These are phyloP conservation scores for Leucoagaricus sp. DNA, from an alignment of 1,284 basidiomycete species.

Conservation along the genomic window DNA sequence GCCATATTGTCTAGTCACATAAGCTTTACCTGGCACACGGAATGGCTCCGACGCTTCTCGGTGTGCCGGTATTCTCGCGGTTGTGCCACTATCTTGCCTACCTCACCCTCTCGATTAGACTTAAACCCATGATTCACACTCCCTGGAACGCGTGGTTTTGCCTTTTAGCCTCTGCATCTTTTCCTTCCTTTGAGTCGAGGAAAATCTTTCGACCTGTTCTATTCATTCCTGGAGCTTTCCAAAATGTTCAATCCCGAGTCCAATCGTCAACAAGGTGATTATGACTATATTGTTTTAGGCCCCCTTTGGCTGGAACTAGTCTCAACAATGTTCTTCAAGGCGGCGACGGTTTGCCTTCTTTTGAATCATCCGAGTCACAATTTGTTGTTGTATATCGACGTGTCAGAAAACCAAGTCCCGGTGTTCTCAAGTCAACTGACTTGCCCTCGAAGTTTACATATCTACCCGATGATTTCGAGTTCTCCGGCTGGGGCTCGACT, in stretches of 20 bases:
- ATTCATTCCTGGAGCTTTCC: too few relatives aligned
- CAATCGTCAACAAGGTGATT: not conserved
- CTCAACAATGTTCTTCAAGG: too few relatives aligned
- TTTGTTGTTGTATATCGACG: constrained; percentile 58
- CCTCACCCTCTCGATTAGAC: not conserved
- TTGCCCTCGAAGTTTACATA: constrained; percentile 63
- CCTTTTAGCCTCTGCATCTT: not conserved
- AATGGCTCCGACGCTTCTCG: not conserved
- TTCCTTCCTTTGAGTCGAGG: too few relatives aligned
- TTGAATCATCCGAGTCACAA: constrained; percentile 46
- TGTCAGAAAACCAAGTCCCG: constrained; percentile 55
- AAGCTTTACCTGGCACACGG: not conserved
- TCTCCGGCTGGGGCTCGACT: constrained; percentile 66
- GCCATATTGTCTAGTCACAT: too few relatives aligned
- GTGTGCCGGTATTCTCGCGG: not conserved
- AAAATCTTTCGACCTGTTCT: too few relatives aligned
- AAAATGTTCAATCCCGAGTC: not conserved
- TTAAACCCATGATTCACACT: not conserved
- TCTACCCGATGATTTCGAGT: constrained; percentile 66
- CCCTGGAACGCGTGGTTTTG: not conserved
- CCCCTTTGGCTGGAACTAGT: not conserved
- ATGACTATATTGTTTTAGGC: not conserved
- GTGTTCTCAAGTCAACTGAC: constrained; percentile 46
- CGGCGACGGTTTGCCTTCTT: constrained; percentile 40
- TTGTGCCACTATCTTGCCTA: not conserved